Evolutionary conservation across 108 stramenopile species (phyloP).

Genomic region (Pseudonitzschia multiseries): DNA sequence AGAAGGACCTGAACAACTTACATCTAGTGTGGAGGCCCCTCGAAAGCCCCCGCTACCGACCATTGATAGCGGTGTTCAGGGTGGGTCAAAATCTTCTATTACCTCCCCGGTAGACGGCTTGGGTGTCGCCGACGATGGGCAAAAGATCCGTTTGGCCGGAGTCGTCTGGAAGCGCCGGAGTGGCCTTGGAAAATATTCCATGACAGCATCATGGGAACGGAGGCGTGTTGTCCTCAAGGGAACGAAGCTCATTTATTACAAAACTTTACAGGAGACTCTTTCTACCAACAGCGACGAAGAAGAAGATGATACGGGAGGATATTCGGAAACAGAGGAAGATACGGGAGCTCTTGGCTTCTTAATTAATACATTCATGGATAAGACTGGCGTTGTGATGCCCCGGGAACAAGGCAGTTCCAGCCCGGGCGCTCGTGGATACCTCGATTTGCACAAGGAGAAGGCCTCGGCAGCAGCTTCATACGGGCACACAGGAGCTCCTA

Average conservation of each 20-base stretch:
- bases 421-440: constrained; percentile 54
- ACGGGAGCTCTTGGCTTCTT: background rate
- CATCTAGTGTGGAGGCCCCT: background rate
- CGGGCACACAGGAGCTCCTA: constrained; percentile 68
- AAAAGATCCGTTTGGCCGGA: constrained; percentile 44
- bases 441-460: constrained; percentile 78
- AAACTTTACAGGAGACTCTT: background rate
- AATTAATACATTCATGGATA: background rate
- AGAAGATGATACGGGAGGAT: constrained; percentile 17
- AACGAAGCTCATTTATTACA: constrained; percentile 52
- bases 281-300: constrained; percentile 17
- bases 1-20: background rate
- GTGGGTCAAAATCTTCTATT: background rate
- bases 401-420: background rate
- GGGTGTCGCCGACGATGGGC: background rate
- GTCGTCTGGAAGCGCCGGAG: constrained; percentile 76
- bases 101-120: background rate
- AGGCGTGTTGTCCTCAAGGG: constrained; percentile 60
- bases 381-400: background rate
- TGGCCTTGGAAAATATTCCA: constrained; percentile 70
- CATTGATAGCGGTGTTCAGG: background rate
- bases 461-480: constrained; percentile 59
- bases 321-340: constrained; percentile 6
- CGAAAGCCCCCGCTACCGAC: background rate
- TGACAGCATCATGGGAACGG: constrained; percentile 65